Evolutionary conservation across 2,329 filamentous ascomycete genomes (phyloP).

Genomic region (Periconia sp.): DNA sequence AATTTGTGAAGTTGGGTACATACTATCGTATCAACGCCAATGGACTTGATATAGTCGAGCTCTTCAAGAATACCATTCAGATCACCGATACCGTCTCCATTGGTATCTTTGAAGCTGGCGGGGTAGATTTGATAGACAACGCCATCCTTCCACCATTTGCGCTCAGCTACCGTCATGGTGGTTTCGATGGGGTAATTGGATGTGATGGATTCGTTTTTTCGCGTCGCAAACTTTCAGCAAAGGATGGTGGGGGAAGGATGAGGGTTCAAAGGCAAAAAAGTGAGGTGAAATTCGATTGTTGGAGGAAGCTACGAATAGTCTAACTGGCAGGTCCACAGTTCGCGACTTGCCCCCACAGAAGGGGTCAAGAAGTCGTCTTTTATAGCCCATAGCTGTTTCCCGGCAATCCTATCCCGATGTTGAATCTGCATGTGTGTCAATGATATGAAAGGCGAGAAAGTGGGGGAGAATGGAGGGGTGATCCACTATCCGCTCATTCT

Average conservation of each 20-base stretch:
- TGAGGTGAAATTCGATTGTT: not conserved
- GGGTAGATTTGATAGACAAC: constrained; percentile 65
- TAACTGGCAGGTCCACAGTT: not conserved
- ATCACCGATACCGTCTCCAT: constrained; percentile 58
- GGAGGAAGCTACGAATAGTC: not conserved
- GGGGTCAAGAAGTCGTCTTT: not conserved
- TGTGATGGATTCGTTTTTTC: not conserved
- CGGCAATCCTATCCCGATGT: not conserved
- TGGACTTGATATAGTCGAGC: constrained; percentile 57
- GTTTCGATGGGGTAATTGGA: not conserved
- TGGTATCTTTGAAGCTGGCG: constrained; percentile 63
- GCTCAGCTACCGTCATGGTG: constrained; percentile 34
- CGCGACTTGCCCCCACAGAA: not conserved
- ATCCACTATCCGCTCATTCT: not conserved
- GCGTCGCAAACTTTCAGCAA: not conserved
- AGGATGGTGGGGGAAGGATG: not conserved
- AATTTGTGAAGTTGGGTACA: not conserved
- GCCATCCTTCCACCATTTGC: constrained; percentile 62
- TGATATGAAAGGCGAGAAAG: not conserved
- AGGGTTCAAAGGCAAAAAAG: not conserved
- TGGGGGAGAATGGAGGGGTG: not conserved
- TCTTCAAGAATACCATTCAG: constrained; percentile 60
- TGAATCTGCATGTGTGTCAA: not conserved
- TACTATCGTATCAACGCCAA: constrained; percentile 44
- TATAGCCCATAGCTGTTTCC: not conserved